phyloP scores from a whole-genome alignment of 805 yeast species.

The Candida parachauliodes region DNA sequence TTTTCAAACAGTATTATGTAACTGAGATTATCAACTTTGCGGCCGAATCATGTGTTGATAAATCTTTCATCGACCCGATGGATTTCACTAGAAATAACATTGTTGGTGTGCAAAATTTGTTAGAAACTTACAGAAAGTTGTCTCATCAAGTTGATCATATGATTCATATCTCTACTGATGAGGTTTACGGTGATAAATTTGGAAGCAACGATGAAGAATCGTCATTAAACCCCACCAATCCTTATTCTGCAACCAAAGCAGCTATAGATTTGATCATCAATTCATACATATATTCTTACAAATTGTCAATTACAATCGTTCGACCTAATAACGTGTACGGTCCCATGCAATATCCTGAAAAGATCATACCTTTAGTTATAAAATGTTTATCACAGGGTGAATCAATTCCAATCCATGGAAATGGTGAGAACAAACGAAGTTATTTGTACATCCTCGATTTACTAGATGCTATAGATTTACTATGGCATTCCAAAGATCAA shows the following conservation, averaged over 20 bases:
- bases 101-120: conserved; percentile 43
- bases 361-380: conserved; percentile 38
- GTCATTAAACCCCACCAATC: conserved; percentile 48
- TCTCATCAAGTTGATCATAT: conserved; percentile 13
- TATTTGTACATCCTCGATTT: conserved; percentile 46
- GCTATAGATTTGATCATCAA: conserved; percentile 46
- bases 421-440: conserved; percentile 40
- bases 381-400: conserved; percentile 19
- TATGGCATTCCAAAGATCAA: conserved; percentile 15
- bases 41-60: conserved; percentile 55
- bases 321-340: conserved; percentile 55
- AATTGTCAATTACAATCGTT: conserved; percentile 38
- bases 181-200: conserved; percentile 49
- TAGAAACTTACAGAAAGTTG: conserved; percentile 35
- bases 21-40: conserved; percentile 47
- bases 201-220: conserved; percentile 27
- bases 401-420: conserved; percentile 44
- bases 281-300: conserved; percentile 42
- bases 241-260: conserved; percentile 57
- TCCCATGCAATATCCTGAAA: conserved; percentile 52
- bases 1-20: conserved; percentile 4
- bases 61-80: conserved; percentile 43
- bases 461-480: conserved; percentile 32
- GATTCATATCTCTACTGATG: conserved; percentile 56
- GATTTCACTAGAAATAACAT: conserved; percentile 44